Base-by-base conservation (phyloP, 1,284 basidiomycete species). In the Thecaphora frezii region DNA sequence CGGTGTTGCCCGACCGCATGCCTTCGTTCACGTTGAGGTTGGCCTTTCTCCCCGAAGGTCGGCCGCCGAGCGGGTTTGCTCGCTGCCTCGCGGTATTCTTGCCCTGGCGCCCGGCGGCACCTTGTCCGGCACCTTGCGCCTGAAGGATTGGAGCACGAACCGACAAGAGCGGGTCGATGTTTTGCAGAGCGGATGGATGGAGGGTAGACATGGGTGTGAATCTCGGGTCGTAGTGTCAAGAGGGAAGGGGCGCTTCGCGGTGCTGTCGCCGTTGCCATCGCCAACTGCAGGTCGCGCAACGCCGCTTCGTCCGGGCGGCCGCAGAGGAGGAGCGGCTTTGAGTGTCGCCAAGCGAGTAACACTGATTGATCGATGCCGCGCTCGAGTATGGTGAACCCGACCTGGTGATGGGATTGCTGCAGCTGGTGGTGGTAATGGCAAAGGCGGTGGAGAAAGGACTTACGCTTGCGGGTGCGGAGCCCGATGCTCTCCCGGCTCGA, bases 21-120 rank as follows among this genome's bases (percentile, higher is more conserved):
- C 59, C 64, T 36, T 66, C 64, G 26, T 62, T 62, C 47, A 62
- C 59, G 26, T 66, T 66, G 53, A 62, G 52, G 44, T 51, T 46
- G 19, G 54, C 64, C 26, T 54, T 58, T 41, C 46, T 62, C 38
- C 50, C 57, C 28, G 44, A 62, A 25, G 64, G 64, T 19, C 64
- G 64, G 24, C 53, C 58, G 24, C 64, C 64, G 25, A 66, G 50
- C 14, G 64, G 64, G 38, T 66, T 62, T 22, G 58, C 64, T 19
- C 64, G 54, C 36, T 61, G 55, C 12, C 64, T 51, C 21, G 59
- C 58, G 14, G 58, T 41, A 13, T 14, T 14, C 33, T 36, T 36
- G 33, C 33, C 33, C 33, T 36, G 33, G 3, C 33, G 33, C 12
- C 33, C 8, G 13, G 33, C 5, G 3, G 16, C 13, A 4, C 33